Conservation (phyloP, 1,284 basidiomycete genomes). For the Cryptococcus depauperatus region DNA sequence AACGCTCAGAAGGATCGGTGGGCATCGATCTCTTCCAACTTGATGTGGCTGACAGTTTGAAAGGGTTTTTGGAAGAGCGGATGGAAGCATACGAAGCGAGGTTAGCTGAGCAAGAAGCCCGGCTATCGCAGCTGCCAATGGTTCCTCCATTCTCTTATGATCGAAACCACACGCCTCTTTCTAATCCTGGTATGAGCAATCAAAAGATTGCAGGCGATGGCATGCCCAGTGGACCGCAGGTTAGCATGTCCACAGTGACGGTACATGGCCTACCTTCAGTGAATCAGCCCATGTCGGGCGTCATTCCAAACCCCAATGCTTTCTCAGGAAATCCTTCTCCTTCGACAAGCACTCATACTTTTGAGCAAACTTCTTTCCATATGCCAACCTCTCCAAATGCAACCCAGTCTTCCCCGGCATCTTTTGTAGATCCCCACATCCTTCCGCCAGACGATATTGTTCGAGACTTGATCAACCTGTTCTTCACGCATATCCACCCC, state of each 20-base stretch:
- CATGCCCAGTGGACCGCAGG: background rate
- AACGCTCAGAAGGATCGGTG: slow-evolving; percentile 39
- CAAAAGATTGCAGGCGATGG: background rate
- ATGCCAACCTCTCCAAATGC: slow-evolving; percentile 22
- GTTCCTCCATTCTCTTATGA: slow-evolving; percentile 14
- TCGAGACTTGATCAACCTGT: slow-evolving; percentile 36
- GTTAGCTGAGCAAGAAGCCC: slow-evolving; percentile 31
- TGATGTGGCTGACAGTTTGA: background rate
- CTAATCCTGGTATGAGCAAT: slow-evolving; percentile 8
- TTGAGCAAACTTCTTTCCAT: slow-evolving; percentile 21
- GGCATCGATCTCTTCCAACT: slow-evolving; percentile 5
- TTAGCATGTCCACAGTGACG: background rate
- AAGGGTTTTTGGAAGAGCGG: slow-evolving; percentile 35
- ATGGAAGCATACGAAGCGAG: slow-evolving; percentile 27
- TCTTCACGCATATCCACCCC: slow-evolving; percentile 39
- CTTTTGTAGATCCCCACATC: slow-evolving; percentile 36
- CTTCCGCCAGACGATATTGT: slow-evolving; percentile 43
- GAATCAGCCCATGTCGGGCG: slow-evolving; percentile 2
- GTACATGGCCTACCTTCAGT: background rate
- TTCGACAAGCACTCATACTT: slow-evolving; percentile 1
- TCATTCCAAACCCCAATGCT: slow-evolving; percentile 6
- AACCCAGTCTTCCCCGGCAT: slow-evolving; percentile 18
- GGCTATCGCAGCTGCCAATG: slow-evolving; percentile 16
- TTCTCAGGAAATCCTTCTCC: slow-evolving; percentile 7
- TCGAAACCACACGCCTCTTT: slow-evolving; percentile 8